These are phyloP conservation scores for Entomortierella beljakovae DNA, from an alignment of 192 early-diverging fungal genomes.

Conservation along the genomic window DNA sequence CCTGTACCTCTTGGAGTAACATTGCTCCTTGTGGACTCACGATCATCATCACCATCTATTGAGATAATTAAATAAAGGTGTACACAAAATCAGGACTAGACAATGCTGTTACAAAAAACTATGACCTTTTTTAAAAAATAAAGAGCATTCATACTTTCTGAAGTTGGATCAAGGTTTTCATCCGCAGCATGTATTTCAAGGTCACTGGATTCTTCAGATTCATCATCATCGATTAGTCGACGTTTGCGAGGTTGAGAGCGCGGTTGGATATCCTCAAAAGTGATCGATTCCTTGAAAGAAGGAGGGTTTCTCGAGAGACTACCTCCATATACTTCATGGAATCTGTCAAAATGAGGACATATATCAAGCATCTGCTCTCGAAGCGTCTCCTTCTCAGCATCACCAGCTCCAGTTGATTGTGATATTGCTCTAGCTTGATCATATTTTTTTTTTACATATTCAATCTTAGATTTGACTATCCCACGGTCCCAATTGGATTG, in stretches of 20 bases:
- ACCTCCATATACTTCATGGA: neutral
- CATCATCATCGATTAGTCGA: neutral
- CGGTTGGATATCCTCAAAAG: too few species aligned
- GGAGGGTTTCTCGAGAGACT: neutral
- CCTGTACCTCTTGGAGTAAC: neutral
- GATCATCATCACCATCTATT: too few species aligned
- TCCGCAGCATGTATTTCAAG: too few species aligned
- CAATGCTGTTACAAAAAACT: too few species aligned
- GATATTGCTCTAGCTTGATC: neutral
- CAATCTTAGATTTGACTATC: neutral
- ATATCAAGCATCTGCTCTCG: neutral
- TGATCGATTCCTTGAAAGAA: neutral
- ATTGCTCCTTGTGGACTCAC: neutral
- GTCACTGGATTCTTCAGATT: too few species aligned
- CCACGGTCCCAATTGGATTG: neutral
- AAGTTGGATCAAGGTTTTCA: too few species aligned
- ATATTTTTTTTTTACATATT: constrained; percentile 4
- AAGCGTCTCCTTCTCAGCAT: neutral
- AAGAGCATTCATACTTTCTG: too few species aligned
- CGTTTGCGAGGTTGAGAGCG: neutral
- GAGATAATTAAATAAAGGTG: too few species aligned
- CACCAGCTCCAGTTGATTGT: neutral
- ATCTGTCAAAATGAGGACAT: neutral
- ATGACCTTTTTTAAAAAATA: too few species aligned
- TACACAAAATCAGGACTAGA: too few species aligned